Base-by-base conservation (phyloP, 2,329 filamentous ascomycete genomes). In the Fusarium proliferatum region DNA sequence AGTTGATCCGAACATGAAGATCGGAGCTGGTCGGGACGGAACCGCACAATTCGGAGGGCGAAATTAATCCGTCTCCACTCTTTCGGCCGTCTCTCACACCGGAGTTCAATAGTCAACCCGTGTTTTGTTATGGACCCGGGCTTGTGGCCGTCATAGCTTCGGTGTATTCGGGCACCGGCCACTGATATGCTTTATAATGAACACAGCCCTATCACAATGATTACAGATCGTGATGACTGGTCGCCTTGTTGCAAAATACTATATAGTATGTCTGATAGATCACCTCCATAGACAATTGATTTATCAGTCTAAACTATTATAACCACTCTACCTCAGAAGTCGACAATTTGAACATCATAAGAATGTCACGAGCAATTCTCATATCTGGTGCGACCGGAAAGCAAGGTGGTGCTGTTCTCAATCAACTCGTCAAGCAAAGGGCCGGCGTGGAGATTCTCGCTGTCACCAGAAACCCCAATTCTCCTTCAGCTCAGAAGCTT, bases 381-480 rank as follows among this genome's bases (percentile, higher is more conserved):
- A 73, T 84, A 34, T 79, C 76, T 5, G 82, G 82, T 21, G 81
- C 82, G 33, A 84, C 82, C 5, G 82, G 82, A 62, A 82, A 83
- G 45, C 82, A 84, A 58, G 82, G 82, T 34, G 78, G 82, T 26
- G 80, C 81, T 34, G 77, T 82, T 28, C 78, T 84, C 45, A 75
- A 73, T 33, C 73, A 72, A 16, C 73, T 84, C 12, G 43, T 82
- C 26, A 74, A 75, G 28, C 65, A 76, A 9, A 75, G 81, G n/a
- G 73, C 80, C 52, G 69, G 79, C 72, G 85, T 86, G 67, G 83
- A 86, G 17, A 88, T 92, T 59, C 84, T 90, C 21, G 91, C 90
- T 11, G 83, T 92, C 28, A 92, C 90, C 5, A 88, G 90, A 68
- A 85, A 91, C 74, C 75, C 85, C 1, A 77, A 80, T n/a, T 90